Percentiles rank a stretch among this genome's conserved stretches.
phyloP scores from a whole-genome alignment of 2,329 filamentous ascomycete genomes.

The Ophiostoma perfectum region DNA sequence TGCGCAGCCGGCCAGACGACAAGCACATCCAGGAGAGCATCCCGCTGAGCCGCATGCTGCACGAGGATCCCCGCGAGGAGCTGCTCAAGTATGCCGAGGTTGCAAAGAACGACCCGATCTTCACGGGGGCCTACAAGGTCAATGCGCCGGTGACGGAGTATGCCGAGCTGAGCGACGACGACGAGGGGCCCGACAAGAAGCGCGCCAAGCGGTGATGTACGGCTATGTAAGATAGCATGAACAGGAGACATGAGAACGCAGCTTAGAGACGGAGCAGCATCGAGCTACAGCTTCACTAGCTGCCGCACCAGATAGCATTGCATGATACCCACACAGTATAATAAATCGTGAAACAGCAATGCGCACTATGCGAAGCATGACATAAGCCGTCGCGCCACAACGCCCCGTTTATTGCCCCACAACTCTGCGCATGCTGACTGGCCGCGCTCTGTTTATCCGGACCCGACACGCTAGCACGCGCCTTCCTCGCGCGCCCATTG shows the following conservation, averaged over 20 bases:
- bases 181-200: conserved; percentile 61
- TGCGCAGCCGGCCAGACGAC: conserved; percentile 83
- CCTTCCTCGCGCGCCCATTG: not conserved
- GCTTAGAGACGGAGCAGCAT: not conserved
- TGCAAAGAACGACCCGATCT: conserved; percentile 86
- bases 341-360: not conserved
- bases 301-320: not conserved
- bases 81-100: conserved; percentile 91
- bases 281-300: not conserved
- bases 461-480: conserved; percentile 4
- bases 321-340: conserved; percentile 14
- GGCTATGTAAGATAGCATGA: not conserved
- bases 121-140: conserved; percentile 86
- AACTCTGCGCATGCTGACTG: not conserved
- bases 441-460: not conserved
- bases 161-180: conserved; percentile 79
- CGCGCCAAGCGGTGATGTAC: conserved; percentile 45
- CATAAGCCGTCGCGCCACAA: not conserved
- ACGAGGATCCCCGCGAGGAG: conserved; percentile 92
- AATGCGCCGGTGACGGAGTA: conserved; percentile 93
- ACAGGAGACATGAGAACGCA: not conserved
- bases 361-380: not conserved
- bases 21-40: conserved; percentile 84
- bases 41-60: conserved; percentile 83
- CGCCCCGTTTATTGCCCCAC: not conserved